phyloP scores from a whole-genome alignment of 139 green algal species.

The Bryopsis sp. region DNA sequence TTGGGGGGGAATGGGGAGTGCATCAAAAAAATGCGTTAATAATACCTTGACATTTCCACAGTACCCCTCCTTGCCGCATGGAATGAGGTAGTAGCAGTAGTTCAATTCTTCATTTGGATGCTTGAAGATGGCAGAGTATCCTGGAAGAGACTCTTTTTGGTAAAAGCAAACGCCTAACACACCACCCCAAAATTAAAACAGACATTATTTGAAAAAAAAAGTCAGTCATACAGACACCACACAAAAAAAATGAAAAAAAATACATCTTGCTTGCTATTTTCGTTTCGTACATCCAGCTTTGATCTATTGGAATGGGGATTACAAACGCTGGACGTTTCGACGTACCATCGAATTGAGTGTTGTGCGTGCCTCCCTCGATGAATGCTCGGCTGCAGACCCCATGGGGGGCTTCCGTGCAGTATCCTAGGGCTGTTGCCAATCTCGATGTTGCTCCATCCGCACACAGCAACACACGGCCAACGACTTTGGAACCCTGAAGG shows the following conservation, averaged over 20 bases:
- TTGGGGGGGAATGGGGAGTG: too few species aligned
- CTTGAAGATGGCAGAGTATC: conserved; percentile 53
- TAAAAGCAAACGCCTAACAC: conserved; percentile 62
- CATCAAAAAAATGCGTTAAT: not conserved
- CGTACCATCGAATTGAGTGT: conserved; percentile 79
- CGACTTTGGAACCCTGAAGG: conserved; percentile 39
- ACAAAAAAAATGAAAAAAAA: too few species aligned
- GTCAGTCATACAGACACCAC: too few species aligned
- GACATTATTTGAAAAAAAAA: conserved; percentile 2
- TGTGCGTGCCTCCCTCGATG: conserved; percentile 77
- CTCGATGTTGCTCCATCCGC: conserved; percentile 77
- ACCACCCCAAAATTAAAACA: conserved; percentile 1
- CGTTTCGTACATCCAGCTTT: too few species aligned
- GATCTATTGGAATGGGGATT: too few species aligned
- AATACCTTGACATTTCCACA: conserved; percentile 59
- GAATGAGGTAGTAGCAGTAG: conserved; percentile 94
- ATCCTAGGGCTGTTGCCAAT: conserved; percentile 78
- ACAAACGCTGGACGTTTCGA: too few species aligned
- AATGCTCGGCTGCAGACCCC: conserved; percentile 77
- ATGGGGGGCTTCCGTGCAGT: conserved; percentile 74
- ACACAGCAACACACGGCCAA: conserved; percentile 64
- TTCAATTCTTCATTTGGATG: conserved; percentile 87
- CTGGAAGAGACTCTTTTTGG: conserved; percentile 65
- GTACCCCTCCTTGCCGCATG: conserved; percentile 54
- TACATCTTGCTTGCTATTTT: too few species aligned